These are phyloP conservation scores for Trichophyton equinum DNA, from an alignment of 2,329 filamentous ascomycete genomes.

Conservation along the genomic window DNA sequence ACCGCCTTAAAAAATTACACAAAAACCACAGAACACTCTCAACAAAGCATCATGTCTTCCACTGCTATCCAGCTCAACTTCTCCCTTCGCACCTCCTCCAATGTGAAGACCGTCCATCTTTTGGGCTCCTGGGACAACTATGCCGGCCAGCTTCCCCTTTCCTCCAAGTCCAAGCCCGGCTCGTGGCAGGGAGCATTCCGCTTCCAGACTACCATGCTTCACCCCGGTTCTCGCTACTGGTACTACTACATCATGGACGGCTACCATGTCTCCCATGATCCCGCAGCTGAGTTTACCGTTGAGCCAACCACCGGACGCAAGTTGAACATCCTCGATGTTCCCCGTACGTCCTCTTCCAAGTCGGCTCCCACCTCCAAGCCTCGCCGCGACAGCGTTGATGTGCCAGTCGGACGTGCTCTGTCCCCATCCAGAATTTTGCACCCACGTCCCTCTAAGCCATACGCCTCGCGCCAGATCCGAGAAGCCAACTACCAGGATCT, in stretches of 20 bases:
- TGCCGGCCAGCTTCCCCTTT: constrained; percentile 81
- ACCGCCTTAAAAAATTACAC: neutral
- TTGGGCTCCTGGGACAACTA: constrained; percentile 99
- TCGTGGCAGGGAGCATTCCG: constrained; percentile 94
- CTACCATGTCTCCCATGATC: constrained; percentile 95
- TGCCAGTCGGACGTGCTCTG: constrained; percentile 78
- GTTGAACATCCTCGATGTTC: constrained; percentile 93
- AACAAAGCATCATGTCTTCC: constrained; percentile 39
- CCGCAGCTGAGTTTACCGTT: constrained; percentile 72
- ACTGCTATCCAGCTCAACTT: constrained; percentile 89
- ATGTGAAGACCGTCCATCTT: constrained; percentile 94
- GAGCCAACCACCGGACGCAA: constrained; percentile 96
- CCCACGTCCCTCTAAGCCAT: constrained; percentile 77
- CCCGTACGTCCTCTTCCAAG: constrained; percentile 43
- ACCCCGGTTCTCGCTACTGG: constrained; percentile 91
- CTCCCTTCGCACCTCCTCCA: constrained; percentile 85
- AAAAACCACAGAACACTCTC: neutral
- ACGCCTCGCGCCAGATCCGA: constrained; percentile 77
- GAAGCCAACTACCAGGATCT: constrained; percentile 63
- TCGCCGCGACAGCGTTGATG: constrained; percentile 40
- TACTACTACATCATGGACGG: constrained; percentile 99
- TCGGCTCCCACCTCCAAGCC: constrained; percentile 28
- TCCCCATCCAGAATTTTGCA: constrained; percentile 81
- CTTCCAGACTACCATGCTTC: constrained; percentile 76
- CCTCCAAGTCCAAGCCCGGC: constrained; percentile 69